These are phyloP conservation scores for barley (Hordeum vulgare) DNA, from an alignment of 176 grass and related monocot genomes.

Conservation along the genomic window MorexV3_pseudomolecules_assembly NC_058519.1:453580413-453580912, in stretches of 20 bases:
- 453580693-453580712: constrained; percentile 6
- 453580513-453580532: background rate
- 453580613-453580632: constrained; percentile 1
- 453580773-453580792: background rate
- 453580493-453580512: constrained; percentile 8
- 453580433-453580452: background rate
- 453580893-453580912: background rate
- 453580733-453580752: background rate
- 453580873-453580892: background rate
- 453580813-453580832: background rate
- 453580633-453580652: constrained; percentile 18
- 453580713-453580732: background rate
- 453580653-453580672: background rate
- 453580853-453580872: constrained; percentile 1
- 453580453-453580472: background rate
- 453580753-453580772: background rate
- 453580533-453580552: constrained; percentile 32
- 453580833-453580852: constrained; percentile 32
- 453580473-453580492: background rate
- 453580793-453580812: background rate
- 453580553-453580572: constrained; percentile 8
- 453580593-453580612: background rate
- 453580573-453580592: background rate
- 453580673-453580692: background rate
- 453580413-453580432: background rate